A percentile compares a stretch with the other conserved stretches of the same genome.
These are phyloP conservation scores for Erucastrum elatum DNA, from an alignment of 345 rosid genomes.

Conservation along the genomic window DNA sequence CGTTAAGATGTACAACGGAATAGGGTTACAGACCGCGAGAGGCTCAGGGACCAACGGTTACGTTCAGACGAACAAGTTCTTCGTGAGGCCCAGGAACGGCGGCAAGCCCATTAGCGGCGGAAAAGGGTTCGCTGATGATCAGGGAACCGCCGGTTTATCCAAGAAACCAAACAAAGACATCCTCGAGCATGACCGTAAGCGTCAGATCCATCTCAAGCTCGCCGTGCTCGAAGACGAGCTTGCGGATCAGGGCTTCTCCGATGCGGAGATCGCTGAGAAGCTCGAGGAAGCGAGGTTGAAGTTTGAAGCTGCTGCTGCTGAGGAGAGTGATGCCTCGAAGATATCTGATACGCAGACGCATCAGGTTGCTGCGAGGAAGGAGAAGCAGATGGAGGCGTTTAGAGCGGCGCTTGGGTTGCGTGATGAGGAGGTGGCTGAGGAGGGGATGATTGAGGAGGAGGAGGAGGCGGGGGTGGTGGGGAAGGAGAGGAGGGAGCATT, in stretches of 20 bases:
- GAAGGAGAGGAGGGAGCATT: conserved; percentile 63
- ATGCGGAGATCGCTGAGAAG: conserved; percentile 77
- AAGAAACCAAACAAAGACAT: conserved; percentile 82
- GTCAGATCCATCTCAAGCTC: conserved; percentile 90
- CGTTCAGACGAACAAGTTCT: conserved; percentile 83
- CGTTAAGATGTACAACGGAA: conserved; percentile 81
- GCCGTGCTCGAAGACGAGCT: conserved; percentile 79
- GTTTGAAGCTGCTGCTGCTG: conserved; percentile 60
- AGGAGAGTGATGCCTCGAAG: conserved; percentile 53
- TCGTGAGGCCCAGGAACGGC: conserved; percentile 63
- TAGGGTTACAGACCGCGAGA: conserved; percentile 86
- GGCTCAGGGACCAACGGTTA: conserved; percentile 99
- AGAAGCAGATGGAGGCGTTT: conserved; percentile 87
- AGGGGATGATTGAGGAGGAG: conserved; percentile 45
- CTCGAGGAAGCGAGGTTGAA: conserved; percentile 70
- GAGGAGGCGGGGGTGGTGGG: conserved; percentile 29
- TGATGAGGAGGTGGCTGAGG: conserved; percentile 40
- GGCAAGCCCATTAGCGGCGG: conserved; percentile 59
- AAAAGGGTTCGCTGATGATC: conserved; percentile 69
- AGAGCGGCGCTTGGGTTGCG: conserved; percentile 81
- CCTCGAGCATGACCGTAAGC: conserved; percentile 89
- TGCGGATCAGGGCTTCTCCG: conserved; percentile 74
- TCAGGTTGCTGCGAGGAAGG: conserved; percentile 91
- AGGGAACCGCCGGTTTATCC: conserved; percentile 82
- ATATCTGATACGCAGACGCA: conserved; percentile 81